Conservation (phyloP, 495 filamentous ascomycete genomes). For the Aspergillus incahuasiensis region DNA sequence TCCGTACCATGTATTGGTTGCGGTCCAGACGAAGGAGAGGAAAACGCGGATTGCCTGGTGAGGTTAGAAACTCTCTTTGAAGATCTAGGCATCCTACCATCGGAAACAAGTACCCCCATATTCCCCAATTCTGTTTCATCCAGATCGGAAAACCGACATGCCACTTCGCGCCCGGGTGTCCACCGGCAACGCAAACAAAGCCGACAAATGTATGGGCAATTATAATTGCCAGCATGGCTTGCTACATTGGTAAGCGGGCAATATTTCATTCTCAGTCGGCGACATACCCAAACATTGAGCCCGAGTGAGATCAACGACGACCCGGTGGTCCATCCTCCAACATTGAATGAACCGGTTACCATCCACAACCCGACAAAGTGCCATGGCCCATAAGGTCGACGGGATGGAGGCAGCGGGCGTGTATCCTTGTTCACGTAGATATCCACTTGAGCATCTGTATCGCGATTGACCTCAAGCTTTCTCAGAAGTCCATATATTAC, state of each 20-base stretch:
- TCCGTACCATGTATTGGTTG: slow-evolving; percentile 1
- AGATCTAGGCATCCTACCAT: not conserved
- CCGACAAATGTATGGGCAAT: slow-evolving; percentile 1
- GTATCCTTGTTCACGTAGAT: slow-evolving; percentile 4
- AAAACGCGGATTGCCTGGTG: not conserved
- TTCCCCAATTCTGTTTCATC: not conserved
- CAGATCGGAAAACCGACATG: slow-evolving; percentile 4
- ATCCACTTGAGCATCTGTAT: not conserved
- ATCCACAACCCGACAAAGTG: slow-evolving; percentile 7
- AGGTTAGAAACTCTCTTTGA: no score
- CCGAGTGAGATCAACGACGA: slow-evolving; percentile 5
- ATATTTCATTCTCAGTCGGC: not conserved
- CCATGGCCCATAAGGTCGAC: slow-evolving; percentile 3
- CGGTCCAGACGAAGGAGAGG: slow-evolving; percentile 5
- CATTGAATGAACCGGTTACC: slow-evolving; percentile 4
- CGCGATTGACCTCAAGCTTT: not conserved
- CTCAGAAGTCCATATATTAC: not conserved
- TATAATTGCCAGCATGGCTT: not conserved
- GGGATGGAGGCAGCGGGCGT: not conserved
- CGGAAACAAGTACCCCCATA: slow-evolving; percentile 1
- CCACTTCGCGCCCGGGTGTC: slow-evolving; percentile 5
- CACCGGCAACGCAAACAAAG: not conserved
- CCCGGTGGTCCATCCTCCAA: slow-evolving; percentile 5
- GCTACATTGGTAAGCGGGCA: no score
- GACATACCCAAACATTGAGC: slow-evolving; percentile 3